Evolutionary conservation across 2,329 filamentous ascomycete genomes (phyloP).

Genomic region (Talaromyces rugulosus): DNA sequence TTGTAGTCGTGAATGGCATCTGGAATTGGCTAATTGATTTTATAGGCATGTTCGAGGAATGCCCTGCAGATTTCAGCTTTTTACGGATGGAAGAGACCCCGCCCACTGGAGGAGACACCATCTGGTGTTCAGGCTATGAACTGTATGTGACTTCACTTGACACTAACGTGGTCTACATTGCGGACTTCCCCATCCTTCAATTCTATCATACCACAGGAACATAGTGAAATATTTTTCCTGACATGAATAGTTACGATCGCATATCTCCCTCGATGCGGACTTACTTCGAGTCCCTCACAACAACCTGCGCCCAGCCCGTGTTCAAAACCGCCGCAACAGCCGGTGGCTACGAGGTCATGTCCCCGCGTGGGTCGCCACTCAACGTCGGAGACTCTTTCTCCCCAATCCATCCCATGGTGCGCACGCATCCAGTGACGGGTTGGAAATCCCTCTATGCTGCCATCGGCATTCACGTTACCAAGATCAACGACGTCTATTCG

Average conservation of each 20-base stretch:
- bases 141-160: slow-evolving; percentile 19
- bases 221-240: neutral
- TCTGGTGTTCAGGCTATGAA: slow-evolving; percentile 52
- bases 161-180: neutral
- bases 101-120: slow-evolving; percentile 30
- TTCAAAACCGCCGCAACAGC: neutral
- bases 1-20: neutral
- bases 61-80: slow-evolving; percentile 7
- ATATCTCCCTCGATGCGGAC: slow-evolving; percentile 47
- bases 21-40: neutral
- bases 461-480: slow-evolving; percentile 37
- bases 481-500: slow-evolving; percentile 43
- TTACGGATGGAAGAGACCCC: slow-evolving; percentile 5
- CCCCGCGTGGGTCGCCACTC: slow-evolving; percentile 49
- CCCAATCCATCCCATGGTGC: slow-evolving; percentile 53
- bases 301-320: slow-evolving; percentile 35
- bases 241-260: slow-evolving; percentile 43
- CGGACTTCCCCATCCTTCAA: neutral
- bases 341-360: slow-evolving; percentile 11
- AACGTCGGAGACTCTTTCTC: slow-evolving; percentile 52
- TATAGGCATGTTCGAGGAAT: slow-evolving; percentile 6
- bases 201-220: neutral
- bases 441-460: slow-evolving; percentile 54
- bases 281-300: slow-evolving; percentile 49
- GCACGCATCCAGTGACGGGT: slow-evolving; percentile 62